These are phyloP conservation scores for Tulasnella sp. DNA, from an alignment of 768 basidiomycete species.

Conservation along the genomic window DNA sequence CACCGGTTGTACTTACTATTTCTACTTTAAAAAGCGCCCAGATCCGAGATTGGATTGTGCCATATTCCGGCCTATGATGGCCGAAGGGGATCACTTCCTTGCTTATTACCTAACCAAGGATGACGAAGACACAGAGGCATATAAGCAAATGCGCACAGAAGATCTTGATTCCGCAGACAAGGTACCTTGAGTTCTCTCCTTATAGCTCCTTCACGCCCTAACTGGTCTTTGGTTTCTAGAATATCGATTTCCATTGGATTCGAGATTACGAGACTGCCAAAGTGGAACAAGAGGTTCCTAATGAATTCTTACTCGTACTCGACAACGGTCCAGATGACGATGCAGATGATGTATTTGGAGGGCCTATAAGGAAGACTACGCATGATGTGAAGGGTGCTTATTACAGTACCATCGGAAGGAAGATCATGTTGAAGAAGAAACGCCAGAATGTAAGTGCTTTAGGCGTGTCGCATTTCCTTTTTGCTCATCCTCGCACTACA, in stretches of 20 bases:
- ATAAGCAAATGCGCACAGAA: conserved; percentile 40
- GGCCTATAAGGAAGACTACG: conserved; percentile 18
- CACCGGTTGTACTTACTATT: background rate
- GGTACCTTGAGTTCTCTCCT: background rate
- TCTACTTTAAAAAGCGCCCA: conserved; percentile 36
- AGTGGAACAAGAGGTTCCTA: conserved; percentile 73
- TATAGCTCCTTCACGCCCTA: background rate
- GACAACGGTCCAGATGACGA: conserved; percentile 42
- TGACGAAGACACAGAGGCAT: conserved; percentile 52
- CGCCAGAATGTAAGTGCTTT: conserved; percentile 52
- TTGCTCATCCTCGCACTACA: conserved; percentile 23
- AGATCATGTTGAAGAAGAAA: conserved; percentile 78
- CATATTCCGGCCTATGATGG: conserved; percentile 74
- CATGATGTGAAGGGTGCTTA: conserved; percentile 49
- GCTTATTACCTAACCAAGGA: conserved; percentile 72
- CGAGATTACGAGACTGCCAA: conserved; percentile 83
- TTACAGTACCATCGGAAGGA: conserved; percentile 80
- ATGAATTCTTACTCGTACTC: conserved; percentile 67
- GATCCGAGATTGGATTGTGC: conserved; percentile 78
- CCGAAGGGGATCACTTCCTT: conserved; percentile 77
- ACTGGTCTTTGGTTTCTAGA: conserved; percentile 29
- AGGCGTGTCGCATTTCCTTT: background rate
- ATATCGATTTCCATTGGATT: conserved; percentile 59
- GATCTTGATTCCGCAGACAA: background rate
- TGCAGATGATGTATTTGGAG: conserved; percentile 25